Evolutionary conservation across 306 rosid genomes (phyloP), one percentile per base, ranked within the genome.

Genomic region (Cucurbita moschata): DNA sequence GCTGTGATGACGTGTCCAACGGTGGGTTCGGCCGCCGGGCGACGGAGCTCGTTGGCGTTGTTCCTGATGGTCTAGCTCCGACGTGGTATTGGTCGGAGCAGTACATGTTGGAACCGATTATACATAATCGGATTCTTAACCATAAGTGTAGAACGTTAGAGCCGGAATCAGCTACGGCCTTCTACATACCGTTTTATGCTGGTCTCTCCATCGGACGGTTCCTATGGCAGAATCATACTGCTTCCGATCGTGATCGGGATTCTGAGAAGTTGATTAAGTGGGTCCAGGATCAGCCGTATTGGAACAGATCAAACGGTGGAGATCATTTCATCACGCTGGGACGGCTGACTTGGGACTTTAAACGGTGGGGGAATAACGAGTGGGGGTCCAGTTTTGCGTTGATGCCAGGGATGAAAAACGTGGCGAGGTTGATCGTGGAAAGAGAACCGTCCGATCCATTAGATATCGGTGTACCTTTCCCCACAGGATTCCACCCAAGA

Each of bases 21-120:
- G 74, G 79, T 1, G 98, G 92, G 10, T 75, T 87, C 0, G 97
- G 98, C 4, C 83, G 38, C 12, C 8, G 6, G 0, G 96, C 98
- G 16, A 38, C 65, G 7, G 79, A 72, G 3, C 79, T 88, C 16
- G 58, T 76, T 18, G 87, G 82, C 0, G 39, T 86, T 3, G 60
- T 93, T 3, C 98, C 98, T 49, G 86, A 74, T 15, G 62, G 60
- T 4, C 79, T 93, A 0, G 80, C 61, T 46, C 89, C 97, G 37
- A 81, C 90, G 16, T 93, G 98, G 98, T 82, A 83, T 78, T 88
- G 96, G 96, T 90, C 98, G 10, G 72, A 65, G 50, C 72, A 65
- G 52, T 65, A 65, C 72, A 65, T 65, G 72, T 19, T 65, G 72
- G 72, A 65, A 21, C 62, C 59, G 55, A 51, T 76, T 58, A 71